Base-by-base conservation (phyloP, 73 alveolate genomes). In the Tetrahymena malaccensis region DNA sequence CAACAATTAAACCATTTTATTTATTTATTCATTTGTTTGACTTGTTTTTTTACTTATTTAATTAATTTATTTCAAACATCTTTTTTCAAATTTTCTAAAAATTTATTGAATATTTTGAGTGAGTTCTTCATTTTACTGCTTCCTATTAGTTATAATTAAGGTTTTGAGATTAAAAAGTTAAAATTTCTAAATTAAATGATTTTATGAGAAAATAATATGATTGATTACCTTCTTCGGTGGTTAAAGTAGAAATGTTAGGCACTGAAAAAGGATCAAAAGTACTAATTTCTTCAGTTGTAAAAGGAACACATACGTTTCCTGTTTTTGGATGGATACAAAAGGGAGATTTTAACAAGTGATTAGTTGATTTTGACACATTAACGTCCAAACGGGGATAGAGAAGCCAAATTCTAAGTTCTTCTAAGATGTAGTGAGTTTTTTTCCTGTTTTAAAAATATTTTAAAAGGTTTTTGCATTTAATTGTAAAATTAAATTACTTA, bases 261-360 rank as follows among this genome's bases (percentile, higher is more conserved):
- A 97, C 98, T 12, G 85, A 94, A 85, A 94, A 55, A 34, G 98
- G 96, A 85, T 97, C 96, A 93, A 98, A 98, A 33, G 83, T 27
- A 3, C 84, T 96, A 0, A 95, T 97, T n/a, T 94, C 38, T 33
- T 56, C 93, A 16, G 98, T 97, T 55, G 96, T 98, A 93, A 98
- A 98, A 16, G 99, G 99, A 35, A 98, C 98, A 95, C 99, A 98
- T 16, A 98, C 97, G 58, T 98, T 97, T 93, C 97, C 98, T 33
- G 99, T 99, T 96, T 98, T 98, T 16, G 99, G 99, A 96, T 99
- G 99, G 50, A 99, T 97, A 89, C 99, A 98, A 97, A 99, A 99
- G 37, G 99, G 99, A 22, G 99, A 96, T 94, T 99, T 99, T 94
- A 99, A 97, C 97, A 99, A 98, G 94, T 99, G 99, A 94, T 99